phyloP scores from a whole-genome alignment of 23 red algal genomes.

The Gracilaria caudata region DNA sequence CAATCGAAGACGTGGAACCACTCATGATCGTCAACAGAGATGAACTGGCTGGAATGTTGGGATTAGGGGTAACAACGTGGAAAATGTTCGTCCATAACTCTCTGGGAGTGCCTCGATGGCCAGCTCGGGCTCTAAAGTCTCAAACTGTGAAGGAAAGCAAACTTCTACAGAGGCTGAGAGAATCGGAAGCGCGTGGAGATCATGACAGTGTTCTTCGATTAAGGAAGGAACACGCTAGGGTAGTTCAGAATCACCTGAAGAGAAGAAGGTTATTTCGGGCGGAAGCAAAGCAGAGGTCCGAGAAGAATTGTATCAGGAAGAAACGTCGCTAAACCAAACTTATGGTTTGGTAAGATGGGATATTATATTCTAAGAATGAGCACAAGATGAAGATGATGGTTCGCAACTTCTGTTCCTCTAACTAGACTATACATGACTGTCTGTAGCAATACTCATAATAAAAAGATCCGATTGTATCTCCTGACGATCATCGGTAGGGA shows the following conservation, averaged over 20 bases:
- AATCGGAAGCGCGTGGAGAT: slow-evolving; percentile 50
- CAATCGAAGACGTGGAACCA: slow-evolving; percentile 64
- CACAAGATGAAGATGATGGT: not conserved
- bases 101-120: slow-evolving; percentile 72
- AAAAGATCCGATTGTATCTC: not conserved
- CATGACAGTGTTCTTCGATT: slow-evolving; percentile 3
- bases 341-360: not conserved
- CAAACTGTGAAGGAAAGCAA: slow-evolving; percentile 65
- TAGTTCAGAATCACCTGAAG: slow-evolving; percentile 39
- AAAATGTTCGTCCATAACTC: slow-evolving; percentile 70
- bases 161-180: slow-evolving; percentile 39
- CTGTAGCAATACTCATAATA: not conserved
- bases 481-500: not conserved
- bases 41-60: slow-evolving; percentile 61
- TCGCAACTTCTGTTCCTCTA: not conserved
- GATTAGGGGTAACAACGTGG: slow-evolving; percentile 72
- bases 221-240: slow-evolving; percentile 31
- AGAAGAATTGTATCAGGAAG: slow-evolving; percentile 18
- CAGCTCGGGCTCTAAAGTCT: slow-evolving; percentile 68
- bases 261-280: slow-evolving; percentile 25
- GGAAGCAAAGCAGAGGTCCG: slow-evolving; percentile 36
- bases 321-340: not conserved
- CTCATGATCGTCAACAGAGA: slow-evolving; percentile 68
- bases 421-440: slow-evolving; percentile 7
- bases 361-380: not conserved